Percentiles rank a stretch among this genome's conserved stretches.
Evolutionary conservation across 495 filamentous ascomycete species (phyloP).

Genomic region (Bombardia bombarda): DNA sequence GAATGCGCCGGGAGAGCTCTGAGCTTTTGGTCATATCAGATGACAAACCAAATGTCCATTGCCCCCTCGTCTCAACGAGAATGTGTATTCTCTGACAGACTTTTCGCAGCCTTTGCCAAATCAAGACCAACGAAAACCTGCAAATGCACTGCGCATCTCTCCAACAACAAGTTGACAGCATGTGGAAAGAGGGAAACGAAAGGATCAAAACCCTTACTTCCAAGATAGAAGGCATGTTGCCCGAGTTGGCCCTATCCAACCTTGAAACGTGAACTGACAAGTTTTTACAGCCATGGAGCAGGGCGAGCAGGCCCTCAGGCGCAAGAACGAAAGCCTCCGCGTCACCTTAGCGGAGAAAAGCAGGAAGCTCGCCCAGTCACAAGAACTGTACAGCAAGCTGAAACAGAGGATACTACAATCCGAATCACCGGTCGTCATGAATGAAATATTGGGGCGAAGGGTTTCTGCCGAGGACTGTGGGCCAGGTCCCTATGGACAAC

Average conservation of each 20-base stretch:
- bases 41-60: conserved; percentile 77
- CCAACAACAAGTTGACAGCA: conserved; percentile 66
- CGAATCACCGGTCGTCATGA: no score
- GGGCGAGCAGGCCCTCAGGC: conserved; percentile 57
- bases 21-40: conserved; percentile 87
- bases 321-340: conserved; percentile 69
- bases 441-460: no score
- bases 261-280: no score
- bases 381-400: conserved; percentile 76
- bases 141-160: conserved; percentile 25
- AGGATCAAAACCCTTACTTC: conserved; percentile 61
- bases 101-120: conserved; percentile 62
- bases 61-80: neutral
- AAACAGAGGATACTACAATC: conserved; percentile 65
- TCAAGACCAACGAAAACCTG: conserved; percentile 9
- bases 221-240: conserved; percentile 37
- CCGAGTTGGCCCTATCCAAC: no score
- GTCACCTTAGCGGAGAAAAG: conserved; percentile 65
- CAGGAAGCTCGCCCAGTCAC: conserved; percentile 65
- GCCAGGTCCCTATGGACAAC: no score
- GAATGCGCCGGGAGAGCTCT: conserved; percentile 82
- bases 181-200: conserved; percentile 73
- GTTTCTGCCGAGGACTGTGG: no score
- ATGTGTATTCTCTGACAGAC: neutral
- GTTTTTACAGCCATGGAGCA: conserved; percentile 59